A percentile compares a stretch with the other conserved stretches of the same genome.
Evolutionary conservation across 805 yeast genomes (phyloP).

Genomic region (Lachancea sp.): DNA sequence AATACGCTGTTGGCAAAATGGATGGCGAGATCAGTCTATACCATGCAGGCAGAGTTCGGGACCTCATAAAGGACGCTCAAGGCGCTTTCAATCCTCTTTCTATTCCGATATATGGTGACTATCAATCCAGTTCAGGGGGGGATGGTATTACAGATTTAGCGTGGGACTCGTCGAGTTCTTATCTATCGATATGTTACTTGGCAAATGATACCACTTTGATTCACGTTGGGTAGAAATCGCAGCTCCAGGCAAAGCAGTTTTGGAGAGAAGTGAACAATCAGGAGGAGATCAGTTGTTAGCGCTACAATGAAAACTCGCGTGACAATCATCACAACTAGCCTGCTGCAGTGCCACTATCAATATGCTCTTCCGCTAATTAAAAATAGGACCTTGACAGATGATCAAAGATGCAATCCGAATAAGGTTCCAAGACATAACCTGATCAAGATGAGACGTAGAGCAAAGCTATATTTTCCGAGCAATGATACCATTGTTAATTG

Average conservation of each 20-base stretch:
- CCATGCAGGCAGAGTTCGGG: slow-evolving; percentile 32
- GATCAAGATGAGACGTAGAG: too few relatives aligned
- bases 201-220: slow-evolving; percentile 26
- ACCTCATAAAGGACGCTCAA: slow-evolving; percentile 1
- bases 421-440: too few relatives aligned
- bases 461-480: too few relatives aligned
- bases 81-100: slow-evolving; percentile 18
- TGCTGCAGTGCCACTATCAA: too few relatives aligned
- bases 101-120: slow-evolving; percentile 22
- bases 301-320: too few relatives aligned
- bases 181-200: slow-evolving; percentile 32
- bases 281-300: too few relatives aligned
- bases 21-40: slow-evolving; percentile 55
- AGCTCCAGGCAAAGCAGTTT: too few relatives aligned
- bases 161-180: slow-evolving; percentile 30
- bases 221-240: slow-evolving; percentile 5
- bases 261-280: too few relatives aligned
- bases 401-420: too few relatives aligned
- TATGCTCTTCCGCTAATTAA: too few relatives aligned
- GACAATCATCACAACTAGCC: neutral
- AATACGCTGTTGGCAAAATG: slow-evolving; percentile 59
- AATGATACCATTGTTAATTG: too few relatives aligned
- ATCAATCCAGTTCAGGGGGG: slow-evolving; percentile 19
- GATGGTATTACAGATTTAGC: slow-evolving; percentile 32
- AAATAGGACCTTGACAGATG: too few relatives aligned